phyloP scores from a whole-genome alignment of 495 filamentous ascomycete genomes.

The Cercophora samala region DNA sequence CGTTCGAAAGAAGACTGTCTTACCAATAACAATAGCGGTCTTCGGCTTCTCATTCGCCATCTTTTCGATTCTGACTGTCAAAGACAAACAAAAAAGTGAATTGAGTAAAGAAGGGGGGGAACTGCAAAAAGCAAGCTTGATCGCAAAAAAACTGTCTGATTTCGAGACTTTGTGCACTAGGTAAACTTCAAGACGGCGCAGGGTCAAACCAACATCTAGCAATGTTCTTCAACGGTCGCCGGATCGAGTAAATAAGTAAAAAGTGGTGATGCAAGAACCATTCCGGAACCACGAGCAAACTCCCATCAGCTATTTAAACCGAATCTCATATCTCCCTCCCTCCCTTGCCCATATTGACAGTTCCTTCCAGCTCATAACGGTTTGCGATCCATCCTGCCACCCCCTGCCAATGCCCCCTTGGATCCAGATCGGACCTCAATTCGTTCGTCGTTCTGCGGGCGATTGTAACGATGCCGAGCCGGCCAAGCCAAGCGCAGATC shows the following conservation, averaged over 20 bases:
- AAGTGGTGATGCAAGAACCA: neutral
- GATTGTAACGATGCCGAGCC: neutral
- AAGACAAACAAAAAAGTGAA: neutral
- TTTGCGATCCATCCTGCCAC: neutral
- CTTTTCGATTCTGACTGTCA: neutral
- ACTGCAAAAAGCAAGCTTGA: neutral
- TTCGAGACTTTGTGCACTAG: neutral
- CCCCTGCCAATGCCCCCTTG: neutral
- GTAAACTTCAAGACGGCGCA: neutral
- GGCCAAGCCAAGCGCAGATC: neutral
- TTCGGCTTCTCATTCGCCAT: conserved; percentile 4
- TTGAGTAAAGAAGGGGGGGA: neutral
- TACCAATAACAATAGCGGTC: conserved; percentile 20
- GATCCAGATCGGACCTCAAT: neutral
- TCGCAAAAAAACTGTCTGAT: neutral
- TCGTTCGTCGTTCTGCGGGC: neutral
- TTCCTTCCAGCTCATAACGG: neutral
- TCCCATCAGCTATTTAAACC: neutral
- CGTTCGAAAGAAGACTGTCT: neutral
- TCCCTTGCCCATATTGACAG: neutral
- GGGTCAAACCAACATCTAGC: neutral
- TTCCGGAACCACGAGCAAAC: neutral
- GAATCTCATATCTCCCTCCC: neutral
- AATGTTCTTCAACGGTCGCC: neutral
- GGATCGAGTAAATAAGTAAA: neutral